Conservation (phyloP, 1,139 yeast species). For the Yamadazyma diddensiae region DNA sequence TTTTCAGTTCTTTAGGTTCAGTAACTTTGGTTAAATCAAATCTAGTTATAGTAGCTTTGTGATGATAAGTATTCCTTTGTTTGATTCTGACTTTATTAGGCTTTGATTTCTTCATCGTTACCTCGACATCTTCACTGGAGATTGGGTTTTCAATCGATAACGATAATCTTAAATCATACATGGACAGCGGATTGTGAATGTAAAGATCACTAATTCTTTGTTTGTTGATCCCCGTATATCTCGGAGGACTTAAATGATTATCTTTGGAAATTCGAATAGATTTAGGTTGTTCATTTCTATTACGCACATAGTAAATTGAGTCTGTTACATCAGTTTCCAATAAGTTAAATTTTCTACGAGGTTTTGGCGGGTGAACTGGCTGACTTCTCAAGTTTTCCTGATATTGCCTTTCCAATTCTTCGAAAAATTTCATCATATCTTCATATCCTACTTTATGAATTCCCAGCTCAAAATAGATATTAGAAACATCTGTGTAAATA, state of each 20-base stretch:
- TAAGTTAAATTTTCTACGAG: conserved; percentile 38
- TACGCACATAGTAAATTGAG: conserved; percentile 34
- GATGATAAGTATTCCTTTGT: conserved; percentile 61
- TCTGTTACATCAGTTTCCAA: conserved; percentile 44
- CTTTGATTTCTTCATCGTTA: conserved; percentile 33
- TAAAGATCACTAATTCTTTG: conserved; percentile 68
- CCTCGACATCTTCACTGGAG: conserved; percentile 49
- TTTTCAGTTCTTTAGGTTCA: conserved; percentile 44
- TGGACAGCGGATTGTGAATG: conserved; percentile 71
- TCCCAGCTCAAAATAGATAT: conserved; percentile 66
- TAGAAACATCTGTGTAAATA: conserved; percentile 54
- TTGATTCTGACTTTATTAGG: conserved; percentile 59
- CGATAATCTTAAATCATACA: conserved; percentile 74
- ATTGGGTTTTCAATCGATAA: conserved; percentile 75
- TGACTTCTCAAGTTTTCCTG: conserved; percentile 35
- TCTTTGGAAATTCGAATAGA: conserved; percentile 66
- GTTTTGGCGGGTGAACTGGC: conserved; percentile 17
- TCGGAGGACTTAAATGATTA: conserved; percentile 53
- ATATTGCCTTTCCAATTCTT: conserved; percentile 49
- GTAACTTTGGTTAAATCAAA: conserved; percentile 68
- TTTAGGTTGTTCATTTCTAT: conserved; percentile 53
- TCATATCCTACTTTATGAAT: conserved; percentile 67
- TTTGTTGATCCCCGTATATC: conserved; percentile 71
- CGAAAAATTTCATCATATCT: conserved; percentile 56
- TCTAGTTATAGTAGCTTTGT: conserved; percentile 65